These are phyloP conservation scores for Aspergillus brunneoviolaceus DNA, from an alignment of 2,329 filamentous ascomycete species.

Conservation along the genomic window DNA sequence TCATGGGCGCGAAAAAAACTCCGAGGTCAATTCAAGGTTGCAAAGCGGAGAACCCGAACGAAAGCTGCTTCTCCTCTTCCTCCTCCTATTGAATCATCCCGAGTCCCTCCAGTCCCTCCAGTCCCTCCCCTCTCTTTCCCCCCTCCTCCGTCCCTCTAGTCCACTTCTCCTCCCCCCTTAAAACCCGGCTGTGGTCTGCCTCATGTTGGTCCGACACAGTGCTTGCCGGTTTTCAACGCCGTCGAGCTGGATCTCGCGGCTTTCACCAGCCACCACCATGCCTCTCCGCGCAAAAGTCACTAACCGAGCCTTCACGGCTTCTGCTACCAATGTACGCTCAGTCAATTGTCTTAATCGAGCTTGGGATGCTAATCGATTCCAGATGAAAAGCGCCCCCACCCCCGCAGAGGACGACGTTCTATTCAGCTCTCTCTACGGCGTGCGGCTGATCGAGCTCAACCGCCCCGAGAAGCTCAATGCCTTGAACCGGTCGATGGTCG, in stretches of 20 bases:
- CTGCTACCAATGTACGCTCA: conserved; percentile 50
- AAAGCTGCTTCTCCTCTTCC: conserved; percentile 25
- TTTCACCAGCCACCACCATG: conserved; percentile 56
- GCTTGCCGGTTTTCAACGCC: conserved; percentile 40
- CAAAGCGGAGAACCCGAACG: conserved; percentile 23
- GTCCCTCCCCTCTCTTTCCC: conserved; percentile 16
- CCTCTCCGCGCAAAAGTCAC: conserved; percentile 75
- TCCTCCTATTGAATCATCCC: conserved; percentile 17
- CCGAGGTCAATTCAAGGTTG: conserved; percentile 29
- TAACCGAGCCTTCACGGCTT: conserved; percentile 56
- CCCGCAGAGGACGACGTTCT: conserved; percentile 71
- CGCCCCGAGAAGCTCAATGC: conserved; percentile 89
- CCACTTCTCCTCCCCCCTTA: conserved; percentile 9
- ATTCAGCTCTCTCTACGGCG: conserved; percentile 83
- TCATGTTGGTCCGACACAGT: conserved; percentile 47
- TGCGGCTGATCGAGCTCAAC: conserved; percentile 92
- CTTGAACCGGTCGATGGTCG: conserved; percentile 88
- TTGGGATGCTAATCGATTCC: conserved; percentile 2
- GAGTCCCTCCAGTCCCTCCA: too few species aligned
- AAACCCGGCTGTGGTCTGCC: conserved; percentile 25
- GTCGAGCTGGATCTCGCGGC: conserved; percentile 50
- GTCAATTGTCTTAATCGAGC: background rate
- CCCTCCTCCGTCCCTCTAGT: conserved; percentile 13
- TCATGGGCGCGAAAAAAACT: conserved; percentile 27
- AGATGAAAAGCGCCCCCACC: conserved; percentile 37